These are phyloP conservation scores for Ogataea haglerorum DNA, from an alignment of 805 yeast genomes.

Conservation along the genomic window DNA sequence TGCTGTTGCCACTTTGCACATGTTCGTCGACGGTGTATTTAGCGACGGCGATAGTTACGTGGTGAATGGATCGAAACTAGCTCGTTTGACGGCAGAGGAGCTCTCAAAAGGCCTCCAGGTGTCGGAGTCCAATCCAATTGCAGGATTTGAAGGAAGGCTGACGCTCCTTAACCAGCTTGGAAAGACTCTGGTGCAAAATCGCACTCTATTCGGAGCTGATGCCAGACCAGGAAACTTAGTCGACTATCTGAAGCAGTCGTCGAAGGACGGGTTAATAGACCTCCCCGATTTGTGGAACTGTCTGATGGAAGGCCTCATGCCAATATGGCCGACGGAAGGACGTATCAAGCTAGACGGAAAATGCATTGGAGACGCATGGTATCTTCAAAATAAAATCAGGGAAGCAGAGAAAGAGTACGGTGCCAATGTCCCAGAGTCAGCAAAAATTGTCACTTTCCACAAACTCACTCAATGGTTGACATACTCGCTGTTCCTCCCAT, in stretches of 20 bases:
- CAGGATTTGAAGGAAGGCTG: slow-evolving; percentile 54
- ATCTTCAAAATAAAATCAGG: slow-evolving; percentile 33
- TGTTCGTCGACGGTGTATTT: slow-evolving; percentile 49
- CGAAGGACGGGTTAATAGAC: slow-evolving; percentile 34
- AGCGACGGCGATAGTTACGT: slow-evolving; percentile 37
- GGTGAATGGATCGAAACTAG: slow-evolving; percentile 44
- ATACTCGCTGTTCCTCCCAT: slow-evolving; percentile 55
- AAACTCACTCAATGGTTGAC: slow-evolving; percentile 67
- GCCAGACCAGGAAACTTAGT: slow-evolving; percentile 47
- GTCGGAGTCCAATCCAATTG: slow-evolving; percentile 43
- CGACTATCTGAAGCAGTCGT: slow-evolving; percentile 40
- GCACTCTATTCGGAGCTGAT: slow-evolving; percentile 38
- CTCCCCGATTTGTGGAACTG: slow-evolving; percentile 50
- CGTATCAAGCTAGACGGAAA: slow-evolving; percentile 48
- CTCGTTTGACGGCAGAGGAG: slow-evolving; percentile 32
- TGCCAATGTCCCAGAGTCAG: slow-evolving; percentile 31
- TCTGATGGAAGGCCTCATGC: slow-evolving; percentile 51
- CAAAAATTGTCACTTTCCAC: slow-evolving; percentile 56
- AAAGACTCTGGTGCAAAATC: slow-evolving; percentile 37
- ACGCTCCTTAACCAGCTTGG: slow-evolving; percentile 47
- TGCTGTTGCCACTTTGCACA: slow-evolving; percentile 56
- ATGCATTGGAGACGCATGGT: slow-evolving; percentile 64
- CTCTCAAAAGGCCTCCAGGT: slow-evolving; percentile 47
- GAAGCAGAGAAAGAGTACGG: slow-evolving; percentile 19
- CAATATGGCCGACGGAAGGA: slow-evolving; percentile 61